Percentiles rank a stretch among this genome's conserved stretches.
phyloP scores from a whole-genome alignment of 805 yeast genomes.

The Metschnikowia sp. region DNA sequence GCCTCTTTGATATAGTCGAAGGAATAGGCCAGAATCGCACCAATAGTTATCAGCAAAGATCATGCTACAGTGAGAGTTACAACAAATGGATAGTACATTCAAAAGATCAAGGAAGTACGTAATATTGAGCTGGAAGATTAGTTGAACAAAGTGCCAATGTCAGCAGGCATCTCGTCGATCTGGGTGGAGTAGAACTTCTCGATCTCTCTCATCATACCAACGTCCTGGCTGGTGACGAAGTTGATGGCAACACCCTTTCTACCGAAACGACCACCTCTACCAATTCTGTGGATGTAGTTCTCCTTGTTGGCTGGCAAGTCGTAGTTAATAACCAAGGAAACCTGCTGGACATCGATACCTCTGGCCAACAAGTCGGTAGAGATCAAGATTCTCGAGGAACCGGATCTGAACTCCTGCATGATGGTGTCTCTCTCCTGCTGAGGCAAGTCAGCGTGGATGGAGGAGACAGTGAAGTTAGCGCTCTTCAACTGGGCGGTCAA shows the following conservation, averaged over 20 bases:
- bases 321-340: constrained; percentile 89
- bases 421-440: constrained; percentile 91
- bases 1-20: too few species aligned
- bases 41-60: too few species aligned
- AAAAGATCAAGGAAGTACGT: not conserved
- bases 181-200: constrained; percentile 87
- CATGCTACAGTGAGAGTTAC: not conserved
- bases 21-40: too few species aligned
- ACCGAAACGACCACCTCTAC: constrained; percentile 98
- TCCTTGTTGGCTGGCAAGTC: constrained; percentile 88
- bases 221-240: constrained; percentile 81
- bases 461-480: constrained; percentile 83
- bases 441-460: constrained; percentile 95
- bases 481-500: constrained; percentile 70
- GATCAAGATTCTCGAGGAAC: constrained; percentile 87
- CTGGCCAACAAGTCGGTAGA: constrained; percentile 78
- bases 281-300: constrained; percentile 95
- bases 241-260: constrained; percentile 97
- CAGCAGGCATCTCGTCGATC: constrained; percentile 90
- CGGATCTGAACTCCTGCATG: constrained; percentile 94
- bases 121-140: constrained; percentile 16
- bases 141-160: constrained; percentile 50
- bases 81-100: constrained; percentile 6
- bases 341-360: constrained; percentile 95
- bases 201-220: constrained; percentile 71